phyloP scores from a whole-genome alignment of 2,329 filamentous ascomycete genomes.

The Scleromitrula shiraiana region DNA sequence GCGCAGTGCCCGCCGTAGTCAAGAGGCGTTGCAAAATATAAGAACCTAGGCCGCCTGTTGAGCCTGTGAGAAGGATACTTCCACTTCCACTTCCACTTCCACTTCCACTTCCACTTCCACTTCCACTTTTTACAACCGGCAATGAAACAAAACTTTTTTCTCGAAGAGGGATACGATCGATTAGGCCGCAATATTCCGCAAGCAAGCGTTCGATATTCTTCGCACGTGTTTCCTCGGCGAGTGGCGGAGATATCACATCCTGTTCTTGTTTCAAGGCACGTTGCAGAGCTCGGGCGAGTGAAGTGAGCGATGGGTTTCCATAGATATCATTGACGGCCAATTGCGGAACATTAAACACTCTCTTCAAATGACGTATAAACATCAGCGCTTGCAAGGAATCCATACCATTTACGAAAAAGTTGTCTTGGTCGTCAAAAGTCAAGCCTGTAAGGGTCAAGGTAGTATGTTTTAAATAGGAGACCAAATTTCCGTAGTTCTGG shows the following conservation, averaged over 20 bases:
- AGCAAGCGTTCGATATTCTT: background rate
- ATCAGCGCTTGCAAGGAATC: conserved; percentile 8
- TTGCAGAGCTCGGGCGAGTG: background rate
- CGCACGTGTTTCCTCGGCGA: background rate
- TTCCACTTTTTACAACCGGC: background rate
- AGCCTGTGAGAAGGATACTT: conserved; percentile 36
- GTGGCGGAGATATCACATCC: background rate
- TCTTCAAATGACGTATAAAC: background rate
- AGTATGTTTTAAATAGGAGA: background rate
- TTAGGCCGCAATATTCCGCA: background rate
- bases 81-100: too few relatives aligned
- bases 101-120: too few relatives aligned
- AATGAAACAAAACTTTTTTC: background rate
- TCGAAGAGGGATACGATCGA: conserved; percentile 2
- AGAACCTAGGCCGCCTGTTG: conserved; percentile 41
- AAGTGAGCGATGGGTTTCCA: background rate
- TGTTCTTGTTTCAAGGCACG: background rate
- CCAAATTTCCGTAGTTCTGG: background rate
- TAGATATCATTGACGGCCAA: background rate
- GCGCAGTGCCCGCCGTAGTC: conserved; percentile 28
- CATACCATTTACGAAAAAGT: conserved; percentile 7
- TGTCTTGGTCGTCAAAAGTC: background rate
- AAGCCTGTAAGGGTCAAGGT: background rate
- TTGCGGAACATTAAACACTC: background rate
- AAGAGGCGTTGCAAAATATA: conserved; percentile 37